Base-by-base conservation (phyloP, 306 rosid genomes). In the Boehmeria nivea region DNA sequence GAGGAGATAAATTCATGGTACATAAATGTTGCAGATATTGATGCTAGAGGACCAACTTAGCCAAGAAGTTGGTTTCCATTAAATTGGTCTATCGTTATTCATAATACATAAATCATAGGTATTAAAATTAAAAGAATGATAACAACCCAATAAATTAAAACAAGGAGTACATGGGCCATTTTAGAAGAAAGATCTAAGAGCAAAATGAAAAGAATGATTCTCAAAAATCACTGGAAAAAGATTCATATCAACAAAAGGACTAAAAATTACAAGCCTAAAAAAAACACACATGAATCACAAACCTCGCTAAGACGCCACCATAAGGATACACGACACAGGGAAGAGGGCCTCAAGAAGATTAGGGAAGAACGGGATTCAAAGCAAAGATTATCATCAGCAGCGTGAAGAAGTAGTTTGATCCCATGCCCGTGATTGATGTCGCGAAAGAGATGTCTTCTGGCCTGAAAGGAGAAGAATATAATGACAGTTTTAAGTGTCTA, bases 381-480 rank as follows among this genome's bases (percentile, higher is more conserved):
- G 78, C 63, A 7, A 64, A 72, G 47, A 72, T 46, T 20, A 76
- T 47, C 75, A 67, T 24, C 76, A 84, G 50, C 67, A 63, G 66
- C 18, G 66, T 69, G 63, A 82, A 70, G 18, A 82, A 38, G 68
- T 72, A 59, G 76, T 42, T 80, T 50, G 77, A 42, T 49, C 20
- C 40, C 16, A 52, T 68, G 52, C 73, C 77, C 3, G 12, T 62
- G 61, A 70, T 59, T 20, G 83, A 59, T 19, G 71, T 22, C 57
- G 69, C 80, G 1, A 70, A 74, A 54, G 83, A 51, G 45, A 76
- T 72, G 24, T 65, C 63, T 68, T 90, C 78, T 38, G 95, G 82
- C 88, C 98, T 90, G 91, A 57, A 71, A 55, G 61, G 25, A 27
- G 26, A 53, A 46, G 1, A 54, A 59, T 45, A 22, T 51, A 59